Evolutionary conservation across 1,139 yeast genomes (phyloP), one percentile per base, ranked within the genome.

Genomic region (Scheffersomyces stambukii): DNA sequence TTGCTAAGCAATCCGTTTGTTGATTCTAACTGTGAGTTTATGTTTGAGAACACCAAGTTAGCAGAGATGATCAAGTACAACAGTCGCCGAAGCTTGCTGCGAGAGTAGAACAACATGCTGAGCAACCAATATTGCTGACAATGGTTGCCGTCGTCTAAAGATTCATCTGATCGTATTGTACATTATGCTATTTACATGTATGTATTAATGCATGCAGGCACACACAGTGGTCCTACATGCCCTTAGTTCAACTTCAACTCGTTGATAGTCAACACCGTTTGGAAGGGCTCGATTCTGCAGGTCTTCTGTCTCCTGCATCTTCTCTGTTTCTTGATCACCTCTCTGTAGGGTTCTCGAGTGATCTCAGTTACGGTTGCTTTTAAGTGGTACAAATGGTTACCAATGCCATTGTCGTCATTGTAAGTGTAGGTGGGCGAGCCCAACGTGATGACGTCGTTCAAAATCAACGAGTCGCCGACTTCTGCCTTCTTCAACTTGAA

Each of bases 261-360:
- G 31, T 79, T 74, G 31, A 91, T 79, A 55, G 91, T 75, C 45
- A 91, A 60, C 25, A 85, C 78, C 3, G 98, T 91, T 46, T 85
- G 75, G 46, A 74, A 77, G 36, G 84, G 89, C 60, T 89, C 88
- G 30, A 81, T 81, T 12, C 75, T 74, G 22, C 80, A 76, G 37
- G 88, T 91, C 52, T 86, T 81, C 28, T 75, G 76, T 50, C 88
- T 84, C 61, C 98, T 76, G 46, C 86, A 75, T 60, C 97, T 78
- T 53, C 81, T 80, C 54, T 83, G 84, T 52, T 76, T 79, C 25
- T 80, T 70, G 41, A 54, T 50, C 9, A 64, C 70, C 37, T 64
- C 66, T 34, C 77, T 70, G 59, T 83, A 74, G 39, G 93, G 94
- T 41, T 83, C 83, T 46, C 84, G 76, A 2, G 96, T 84, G 60